These are phyloP conservation scores for Cavenderia fasciculata DNA, from an alignment of 78 protist species.

Conservation along the genomic window DNA sequence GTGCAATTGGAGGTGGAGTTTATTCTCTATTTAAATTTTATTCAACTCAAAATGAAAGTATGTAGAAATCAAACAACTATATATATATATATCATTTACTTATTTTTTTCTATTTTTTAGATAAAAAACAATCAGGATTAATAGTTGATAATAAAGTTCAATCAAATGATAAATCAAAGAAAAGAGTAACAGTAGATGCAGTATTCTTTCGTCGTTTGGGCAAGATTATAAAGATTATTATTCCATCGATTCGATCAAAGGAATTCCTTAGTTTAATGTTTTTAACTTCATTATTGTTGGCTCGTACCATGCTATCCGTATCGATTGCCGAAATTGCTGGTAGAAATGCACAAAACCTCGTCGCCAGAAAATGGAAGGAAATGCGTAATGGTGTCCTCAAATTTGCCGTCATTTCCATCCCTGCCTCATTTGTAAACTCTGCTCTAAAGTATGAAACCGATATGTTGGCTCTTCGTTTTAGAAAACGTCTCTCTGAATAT, in stretches of 20 bases:
- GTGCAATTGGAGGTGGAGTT: slow-evolving; percentile 62
- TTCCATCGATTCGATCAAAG: slow-evolving; percentile 67
- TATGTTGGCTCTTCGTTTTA: slow-evolving; percentile 76
- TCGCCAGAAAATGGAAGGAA: slow-evolving; percentile 65
- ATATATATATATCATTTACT: background rate
- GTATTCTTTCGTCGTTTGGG: slow-evolving; percentile 72
- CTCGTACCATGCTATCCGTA: slow-evolving; percentile 80
- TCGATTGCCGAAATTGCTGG: slow-evolving; percentile 82
- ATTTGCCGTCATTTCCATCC: slow-evolving; percentile 80
- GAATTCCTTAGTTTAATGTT: slow-evolving; percentile 65
- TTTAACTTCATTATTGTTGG: slow-evolving; percentile 56
- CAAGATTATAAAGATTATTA: slow-evolving; percentile 62
- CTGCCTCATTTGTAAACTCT: slow-evolving; percentile 73
- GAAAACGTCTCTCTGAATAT: slow-evolving; percentile 58
- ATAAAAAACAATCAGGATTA: slow-evolving; percentile 37
- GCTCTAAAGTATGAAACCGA: slow-evolving; percentile 75
- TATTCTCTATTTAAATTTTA: slow-evolving; percentile 36
- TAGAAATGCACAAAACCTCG: slow-evolving; percentile 79
- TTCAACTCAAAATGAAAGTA: slow-evolving; percentile 14
- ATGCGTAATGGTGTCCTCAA: slow-evolving; percentile 56
- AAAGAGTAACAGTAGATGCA: slow-evolving; percentile 66
- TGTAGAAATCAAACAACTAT: background rate
- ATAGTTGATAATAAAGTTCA: slow-evolving; percentile 39
- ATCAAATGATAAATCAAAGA: slow-evolving; percentile 15
- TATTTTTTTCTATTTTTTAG: background rate